Conservation (phyloP, 1,139 yeast species). For the Debaryomycetaceae sp. region DNA sequence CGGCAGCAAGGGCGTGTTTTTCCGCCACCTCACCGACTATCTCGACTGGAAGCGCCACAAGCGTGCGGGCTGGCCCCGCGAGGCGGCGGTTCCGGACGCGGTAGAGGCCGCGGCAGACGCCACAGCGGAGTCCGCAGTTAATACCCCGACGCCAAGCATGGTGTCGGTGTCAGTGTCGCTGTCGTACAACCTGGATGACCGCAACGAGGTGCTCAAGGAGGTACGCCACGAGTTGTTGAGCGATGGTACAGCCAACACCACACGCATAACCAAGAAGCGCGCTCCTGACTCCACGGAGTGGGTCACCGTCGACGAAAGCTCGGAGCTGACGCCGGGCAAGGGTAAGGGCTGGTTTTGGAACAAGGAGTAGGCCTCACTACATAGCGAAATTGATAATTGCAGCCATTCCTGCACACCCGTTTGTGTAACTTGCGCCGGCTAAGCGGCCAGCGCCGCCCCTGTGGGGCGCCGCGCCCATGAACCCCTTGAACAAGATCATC, state of each 20-base stretch:
- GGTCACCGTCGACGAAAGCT: constrained; percentile 24
- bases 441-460: too few species aligned
- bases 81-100: constrained; percentile 9
- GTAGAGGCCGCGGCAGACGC: constrained; percentile 24
- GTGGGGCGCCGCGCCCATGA: constrained; percentile 23
- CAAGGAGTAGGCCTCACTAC: constrained; percentile 3
- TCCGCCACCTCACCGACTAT: constrained; percentile 59
- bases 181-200: constrained; percentile 45
- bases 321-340: constrained; percentile 5
- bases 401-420: too few species aligned
- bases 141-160: constrained; percentile 17
- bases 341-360: constrained; percentile 18
- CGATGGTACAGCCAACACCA: constrained; percentile 59
- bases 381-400: too few species aligned
- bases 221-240: constrained; percentile 49
- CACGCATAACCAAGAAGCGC: constrained; percentile 33
- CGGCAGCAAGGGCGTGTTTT: constrained; percentile 40
- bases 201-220: constrained; percentile 51
- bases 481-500: constrained; percentile 67
- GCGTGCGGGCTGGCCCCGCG: neutral
- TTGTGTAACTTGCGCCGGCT: too few species aligned
- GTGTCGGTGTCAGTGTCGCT: constrained; percentile 50
- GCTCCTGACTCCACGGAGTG: constrained; percentile 32
- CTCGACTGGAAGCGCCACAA: constrained; percentile 54
- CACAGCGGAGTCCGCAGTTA: constrained; percentile 15